These are phyloP conservation scores for Colletotrichum sp. DNA, from an alignment of 2,329 filamentous ascomycete genomes.

Conservation along the genomic window DNA sequence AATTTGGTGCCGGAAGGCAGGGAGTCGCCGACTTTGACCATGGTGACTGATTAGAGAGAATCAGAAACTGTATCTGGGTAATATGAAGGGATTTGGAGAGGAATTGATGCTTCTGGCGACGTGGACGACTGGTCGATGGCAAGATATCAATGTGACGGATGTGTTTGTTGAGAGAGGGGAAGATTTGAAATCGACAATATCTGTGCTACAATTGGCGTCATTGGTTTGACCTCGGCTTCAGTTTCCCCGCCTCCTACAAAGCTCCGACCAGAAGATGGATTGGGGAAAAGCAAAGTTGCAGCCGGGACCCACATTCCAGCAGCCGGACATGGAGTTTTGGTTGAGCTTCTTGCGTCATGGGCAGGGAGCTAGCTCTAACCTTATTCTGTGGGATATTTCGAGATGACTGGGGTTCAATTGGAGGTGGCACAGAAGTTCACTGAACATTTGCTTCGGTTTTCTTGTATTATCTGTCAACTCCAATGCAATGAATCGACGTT, in stretches of 20 bases:
- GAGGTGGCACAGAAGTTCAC: background rate
- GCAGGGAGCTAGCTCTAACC: background rate
- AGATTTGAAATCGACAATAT: background rate
- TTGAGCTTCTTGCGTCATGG: background rate
- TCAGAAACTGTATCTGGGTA: background rate
- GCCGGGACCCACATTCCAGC: background rate
- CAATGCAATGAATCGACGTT: background rate
- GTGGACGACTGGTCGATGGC: background rate
- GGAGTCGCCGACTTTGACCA: conserved; percentile 76
- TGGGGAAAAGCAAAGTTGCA: background rate
- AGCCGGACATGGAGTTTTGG: background rate
- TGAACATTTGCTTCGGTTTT: background rate
- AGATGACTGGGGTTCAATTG: background rate
- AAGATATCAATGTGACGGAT: background rate
- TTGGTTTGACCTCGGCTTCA: background rate
- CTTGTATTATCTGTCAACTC: background rate
- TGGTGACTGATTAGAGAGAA: background rate
- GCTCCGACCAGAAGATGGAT: background rate
- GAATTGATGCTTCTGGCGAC: background rate
- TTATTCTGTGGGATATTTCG: background rate
- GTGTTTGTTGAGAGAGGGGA: no score
- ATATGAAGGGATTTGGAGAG: background rate
- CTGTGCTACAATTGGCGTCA: background rate
- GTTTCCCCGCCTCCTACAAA: background rate
- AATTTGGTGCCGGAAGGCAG: conserved; percentile 85